These are phyloP conservation scores for Neoboletus brunneissimus DNA, from an alignment of 768 basidiomycete species.

Conservation along the genomic window DNA sequence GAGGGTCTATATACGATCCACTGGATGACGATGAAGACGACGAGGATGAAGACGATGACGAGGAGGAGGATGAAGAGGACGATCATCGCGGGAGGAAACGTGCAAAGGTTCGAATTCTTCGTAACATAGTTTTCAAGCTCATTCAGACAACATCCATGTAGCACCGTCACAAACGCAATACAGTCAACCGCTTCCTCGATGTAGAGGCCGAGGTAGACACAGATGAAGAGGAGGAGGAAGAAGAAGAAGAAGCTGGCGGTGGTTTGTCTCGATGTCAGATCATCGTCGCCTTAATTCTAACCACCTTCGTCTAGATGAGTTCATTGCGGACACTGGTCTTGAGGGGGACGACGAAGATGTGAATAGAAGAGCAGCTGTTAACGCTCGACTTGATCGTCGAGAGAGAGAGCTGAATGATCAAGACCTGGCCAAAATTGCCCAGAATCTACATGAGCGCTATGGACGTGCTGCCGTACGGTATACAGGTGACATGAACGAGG, in stretches of 20 bases:
- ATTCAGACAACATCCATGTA: conserved; percentile 22
- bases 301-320: conserved; percentile 48
- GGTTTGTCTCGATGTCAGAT: conserved; percentile 33
- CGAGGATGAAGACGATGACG: conserved; percentile 58
- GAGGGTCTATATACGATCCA: conserved; percentile 35
- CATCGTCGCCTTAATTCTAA: conserved; percentile 8
- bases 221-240: conserved; percentile 94
- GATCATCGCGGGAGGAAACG: conserved; percentile 51
- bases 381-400: conserved; percentile 68
- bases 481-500: conserved; percentile 88
- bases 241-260: conserved; percentile 69
- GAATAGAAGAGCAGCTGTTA: conserved; percentile 50
- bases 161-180: conserved; percentile 65
- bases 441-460: conserved; percentile 77
- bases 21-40: conserved; percentile 47
- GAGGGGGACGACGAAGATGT: conserved; percentile 66
- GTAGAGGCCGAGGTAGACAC: conserved; percentile 95
- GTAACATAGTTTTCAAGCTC: conserved; percentile 1
- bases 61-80: conserved; percentile 50
- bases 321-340: conserved; percentile 58
- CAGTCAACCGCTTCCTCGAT: conserved; percentile 86
- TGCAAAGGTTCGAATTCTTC: conserved; percentile 48
- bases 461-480: conserved; percentile 67
- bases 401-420: conserved; percentile 73
- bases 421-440: conserved; percentile 82